Percentiles rank a stretch among this genome's conserved stretches.
Conservation (phyloP, 73 alveolate species). For the Paramecium primaurelia region DNA sequence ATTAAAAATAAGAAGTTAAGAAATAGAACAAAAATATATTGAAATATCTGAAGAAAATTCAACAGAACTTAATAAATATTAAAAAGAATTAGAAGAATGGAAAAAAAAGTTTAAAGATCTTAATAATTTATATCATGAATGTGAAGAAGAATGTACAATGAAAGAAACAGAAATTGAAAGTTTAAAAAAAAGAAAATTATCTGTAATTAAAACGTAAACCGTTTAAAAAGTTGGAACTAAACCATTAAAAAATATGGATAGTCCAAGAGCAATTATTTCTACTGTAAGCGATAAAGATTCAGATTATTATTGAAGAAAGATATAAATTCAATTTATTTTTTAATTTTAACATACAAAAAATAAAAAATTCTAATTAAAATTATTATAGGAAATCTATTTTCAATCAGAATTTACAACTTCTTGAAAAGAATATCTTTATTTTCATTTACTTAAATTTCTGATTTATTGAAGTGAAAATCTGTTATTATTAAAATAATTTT, state of each 20-base stretch:
- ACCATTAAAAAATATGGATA: background rate
- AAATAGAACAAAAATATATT: background rate
- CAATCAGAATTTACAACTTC: background rate
- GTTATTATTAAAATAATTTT: background rate
- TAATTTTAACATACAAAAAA: background rate
- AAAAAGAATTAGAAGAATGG: background rate
- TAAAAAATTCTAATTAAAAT: background rate
- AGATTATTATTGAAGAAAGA: background rate
- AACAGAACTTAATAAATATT: background rate
- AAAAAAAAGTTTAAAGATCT: background rate
- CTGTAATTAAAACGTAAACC: background rate
- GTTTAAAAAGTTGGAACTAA: background rate
- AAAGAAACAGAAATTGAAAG: conserved; percentile 40
- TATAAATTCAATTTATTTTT: background rate
- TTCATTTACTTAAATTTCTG: background rate
- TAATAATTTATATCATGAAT: background rate
- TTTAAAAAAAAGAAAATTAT: background rate
- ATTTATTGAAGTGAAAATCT: background rate
- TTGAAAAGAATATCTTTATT: background rate
- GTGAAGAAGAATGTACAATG: background rate
- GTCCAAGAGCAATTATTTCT: background rate
- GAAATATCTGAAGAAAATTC: background rate
- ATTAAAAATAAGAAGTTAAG: background rate
- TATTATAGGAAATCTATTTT: background rate
- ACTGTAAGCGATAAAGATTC: background rate